Evolutionary conservation across 192 early-diverging fungal species (phyloP).

Genomic region (Phycomyces blakesleeanus): DNA sequence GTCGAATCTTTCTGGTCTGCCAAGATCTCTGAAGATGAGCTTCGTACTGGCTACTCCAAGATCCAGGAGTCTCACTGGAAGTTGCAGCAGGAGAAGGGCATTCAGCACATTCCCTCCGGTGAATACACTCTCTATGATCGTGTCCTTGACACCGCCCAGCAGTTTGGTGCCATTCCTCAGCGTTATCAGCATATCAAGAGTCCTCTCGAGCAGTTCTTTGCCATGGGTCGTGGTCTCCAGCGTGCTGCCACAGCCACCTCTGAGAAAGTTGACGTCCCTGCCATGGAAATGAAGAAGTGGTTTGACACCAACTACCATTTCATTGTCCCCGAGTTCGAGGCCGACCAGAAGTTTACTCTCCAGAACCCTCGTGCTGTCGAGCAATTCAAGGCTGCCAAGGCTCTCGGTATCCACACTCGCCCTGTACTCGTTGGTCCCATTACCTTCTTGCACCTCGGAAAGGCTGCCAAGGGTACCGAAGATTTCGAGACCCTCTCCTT

Average conservation of each 20-base stretch:
- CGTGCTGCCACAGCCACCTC: slow-evolving; percentile 56
- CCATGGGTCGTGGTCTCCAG: slow-evolving; percentile 95
- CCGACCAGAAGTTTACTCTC: slow-evolving; percentile 71
- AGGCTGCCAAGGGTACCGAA: slow-evolving; percentile 64
- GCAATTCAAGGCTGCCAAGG: slow-evolving; percentile 90
- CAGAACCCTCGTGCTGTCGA: slow-evolving; percentile 66
- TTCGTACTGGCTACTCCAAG: slow-evolving; percentile 70
- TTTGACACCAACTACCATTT: slow-evolving; percentile 94
- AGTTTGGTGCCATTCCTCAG: slow-evolving; percentile 60
- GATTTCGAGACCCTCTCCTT: slow-evolving; percentile 73
- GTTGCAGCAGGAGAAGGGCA: slow-evolving; percentile 52
- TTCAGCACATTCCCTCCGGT: slow-evolving; percentile 85
- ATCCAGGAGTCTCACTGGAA: slow-evolving; percentile 75
- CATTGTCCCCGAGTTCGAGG: slow-evolving; percentile 86
- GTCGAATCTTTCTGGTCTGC: slow-evolving; percentile 93
- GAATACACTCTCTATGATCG: slow-evolving; percentile 95
- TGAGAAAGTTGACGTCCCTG: slow-evolving; percentile 80
- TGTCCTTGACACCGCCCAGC: slow-evolving; percentile 57
- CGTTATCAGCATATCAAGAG: slow-evolving; percentile 46
- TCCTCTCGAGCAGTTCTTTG: slow-evolving; percentile 87
- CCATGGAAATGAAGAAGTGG: slow-evolving; percentile 99
- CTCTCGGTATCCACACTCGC: slow-evolving; percentile 84
- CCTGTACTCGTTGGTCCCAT: slow-evolving; percentile 93
- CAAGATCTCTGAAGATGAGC: slow-evolving; percentile 71
- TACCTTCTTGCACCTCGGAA: slow-evolving; percentile 82